These are phyloP conservation scores for Dictyostelium brefeldianum DNA, from an alignment of 78 protist genomes.

Conservation along the genomic window DNA sequence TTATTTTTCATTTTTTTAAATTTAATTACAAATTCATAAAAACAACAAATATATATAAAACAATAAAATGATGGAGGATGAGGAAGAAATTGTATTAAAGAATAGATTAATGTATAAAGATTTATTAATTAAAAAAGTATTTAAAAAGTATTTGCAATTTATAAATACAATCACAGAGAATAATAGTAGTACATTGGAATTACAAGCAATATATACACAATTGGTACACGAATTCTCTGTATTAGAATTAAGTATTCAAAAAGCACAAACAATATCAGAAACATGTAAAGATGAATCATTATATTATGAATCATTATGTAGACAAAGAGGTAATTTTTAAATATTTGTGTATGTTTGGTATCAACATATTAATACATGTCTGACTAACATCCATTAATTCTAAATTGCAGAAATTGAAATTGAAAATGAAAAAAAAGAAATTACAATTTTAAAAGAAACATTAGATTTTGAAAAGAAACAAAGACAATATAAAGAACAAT, in stretches of 20 bases:
- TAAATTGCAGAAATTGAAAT: conserved; percentile 30
- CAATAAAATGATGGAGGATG: conserved; percentile 29
- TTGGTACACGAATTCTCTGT: conserved; percentile 35
- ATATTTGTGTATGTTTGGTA: not conserved
- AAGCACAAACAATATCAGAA: conserved; percentile 46
- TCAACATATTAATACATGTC: no score
- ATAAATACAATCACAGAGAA: conserved; percentile 11
- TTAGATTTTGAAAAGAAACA: conserved; percentile 67
- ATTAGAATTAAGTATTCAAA: conserved; percentile 58
- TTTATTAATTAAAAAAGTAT: conserved; percentile 20
- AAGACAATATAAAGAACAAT: conserved; percentile 77
- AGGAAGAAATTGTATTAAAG: conserved; percentile 27
- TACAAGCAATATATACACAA: conserved; percentile 9
- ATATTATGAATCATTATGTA: conserved; percentile 28
- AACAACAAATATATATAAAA: not conserved
- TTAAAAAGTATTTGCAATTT: conserved; percentile 62
- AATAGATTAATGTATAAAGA: conserved; percentile 39
- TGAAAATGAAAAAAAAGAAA: conserved; percentile 69
- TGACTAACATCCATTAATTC: not conserved
- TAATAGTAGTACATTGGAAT: not conserved
- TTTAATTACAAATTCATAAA: no score
- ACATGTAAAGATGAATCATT: conserved; percentile 32
- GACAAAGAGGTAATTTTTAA: conserved; percentile 5
- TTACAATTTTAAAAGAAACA: conserved; percentile 30
- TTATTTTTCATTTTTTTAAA: no score